These are phyloP conservation scores for Oleoguttula mirabilis DNA, from an alignment of 495 filamentous ascomycete genomes.

Conservation along the genomic window DNA sequence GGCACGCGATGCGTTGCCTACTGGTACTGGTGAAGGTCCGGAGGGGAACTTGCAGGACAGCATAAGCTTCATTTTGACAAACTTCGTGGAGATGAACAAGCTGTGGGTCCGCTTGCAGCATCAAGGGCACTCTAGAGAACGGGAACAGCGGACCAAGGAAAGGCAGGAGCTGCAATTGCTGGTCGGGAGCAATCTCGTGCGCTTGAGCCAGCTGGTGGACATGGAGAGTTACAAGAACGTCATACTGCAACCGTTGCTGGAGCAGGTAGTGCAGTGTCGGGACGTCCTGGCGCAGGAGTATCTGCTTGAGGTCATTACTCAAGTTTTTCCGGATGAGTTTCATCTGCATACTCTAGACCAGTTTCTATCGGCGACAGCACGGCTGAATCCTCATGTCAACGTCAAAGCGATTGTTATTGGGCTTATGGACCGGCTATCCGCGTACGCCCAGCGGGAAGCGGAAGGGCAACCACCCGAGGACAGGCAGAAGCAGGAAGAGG, in stretches of 20 bases:
- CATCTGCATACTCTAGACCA: slow-evolving; percentile 93
- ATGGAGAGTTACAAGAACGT: slow-evolving; percentile 83
- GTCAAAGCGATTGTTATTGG: slow-evolving; percentile 97
- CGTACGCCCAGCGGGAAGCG: slow-evolving; percentile 79
- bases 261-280: slow-evolving; percentile 94
- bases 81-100: slow-evolving; percentile 99
- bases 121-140: slow-evolving; percentile 89
- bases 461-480: slow-evolving; percentile 60
- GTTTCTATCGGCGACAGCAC: slow-evolving; percentile 77
- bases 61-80: slow-evolving; percentile 92
- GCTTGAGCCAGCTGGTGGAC: slow-evolving; percentile 91
- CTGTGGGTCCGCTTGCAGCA: slow-evolving; percentile 96
- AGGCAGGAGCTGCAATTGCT: slow-evolving; percentile 87
- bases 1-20: slow-evolving; percentile 75
- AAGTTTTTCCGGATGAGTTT: slow-evolving; percentile 97
- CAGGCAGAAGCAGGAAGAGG: slow-evolving; percentile 63
- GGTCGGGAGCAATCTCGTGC: slow-evolving; percentile 89
- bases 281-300: slow-evolving; percentile 97
- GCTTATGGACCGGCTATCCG: slow-evolving; percentile 88
- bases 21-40: slow-evolving; percentile 74
- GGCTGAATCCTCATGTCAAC: slow-evolving; percentile 90
- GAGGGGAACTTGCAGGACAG: slow-evolving; percentile 95
- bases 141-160: slow-evolving; percentile 86
- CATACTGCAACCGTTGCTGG: slow-evolving; percentile 77
- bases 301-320: slow-evolving; percentile 93